These are phyloP conservation scores for Penicillium macrosclerotiorum DNA, from an alignment of 495 filamentous ascomycete species.

Conservation along the genomic window DNA sequence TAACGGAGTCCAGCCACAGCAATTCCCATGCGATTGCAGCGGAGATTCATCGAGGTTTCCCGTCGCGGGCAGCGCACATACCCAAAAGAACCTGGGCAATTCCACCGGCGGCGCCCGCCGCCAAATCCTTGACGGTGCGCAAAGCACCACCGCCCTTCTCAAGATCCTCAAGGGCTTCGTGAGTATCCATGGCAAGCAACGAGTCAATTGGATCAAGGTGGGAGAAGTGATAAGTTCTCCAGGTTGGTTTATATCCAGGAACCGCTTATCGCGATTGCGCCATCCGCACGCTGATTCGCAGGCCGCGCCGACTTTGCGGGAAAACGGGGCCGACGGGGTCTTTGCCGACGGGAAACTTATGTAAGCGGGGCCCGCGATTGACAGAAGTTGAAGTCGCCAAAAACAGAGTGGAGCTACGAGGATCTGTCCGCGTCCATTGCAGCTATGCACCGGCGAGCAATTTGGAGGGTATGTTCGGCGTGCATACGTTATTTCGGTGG, in stretches of 20 bases:
- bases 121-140: slow-evolving; percentile 84
- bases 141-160: slow-evolving; percentile 39
- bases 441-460: slow-evolving; percentile 38
- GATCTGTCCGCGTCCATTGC: slow-evolving; percentile 1
- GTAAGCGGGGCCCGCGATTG: slow-evolving; percentile 4
- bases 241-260: slow-evolving; percentile 30
- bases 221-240: slow-evolving; percentile 15
- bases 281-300: slow-evolving; percentile 34
- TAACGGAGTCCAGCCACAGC: neutral
- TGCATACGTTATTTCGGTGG: neutral
- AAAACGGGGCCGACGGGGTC: slow-evolving; percentile 8
- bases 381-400: slow-evolving; percentile 10
- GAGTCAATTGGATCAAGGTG: slow-evolving; percentile 1
- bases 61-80: slow-evolving; percentile 46
- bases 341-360: slow-evolving; percentile 32
- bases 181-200: slow-evolving; percentile 31
- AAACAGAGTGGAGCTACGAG: slow-evolving; percentile 23
- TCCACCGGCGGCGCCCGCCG: slow-evolving; percentile 86
- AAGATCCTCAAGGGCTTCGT: slow-evolving; percentile 39
- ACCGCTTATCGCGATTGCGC: slow-evolving; percentile 27
- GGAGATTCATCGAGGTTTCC: neutral
- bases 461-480: slow-evolving; percentile 30
- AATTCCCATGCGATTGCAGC: neutral
- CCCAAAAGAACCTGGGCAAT: slow-evolving; percentile 93
- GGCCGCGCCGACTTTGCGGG: slow-evolving; percentile 32